phyloP scores from a whole-genome alignment of 2,329 filamentous ascomycete species.

The Hypoxylon sp. region DNA sequence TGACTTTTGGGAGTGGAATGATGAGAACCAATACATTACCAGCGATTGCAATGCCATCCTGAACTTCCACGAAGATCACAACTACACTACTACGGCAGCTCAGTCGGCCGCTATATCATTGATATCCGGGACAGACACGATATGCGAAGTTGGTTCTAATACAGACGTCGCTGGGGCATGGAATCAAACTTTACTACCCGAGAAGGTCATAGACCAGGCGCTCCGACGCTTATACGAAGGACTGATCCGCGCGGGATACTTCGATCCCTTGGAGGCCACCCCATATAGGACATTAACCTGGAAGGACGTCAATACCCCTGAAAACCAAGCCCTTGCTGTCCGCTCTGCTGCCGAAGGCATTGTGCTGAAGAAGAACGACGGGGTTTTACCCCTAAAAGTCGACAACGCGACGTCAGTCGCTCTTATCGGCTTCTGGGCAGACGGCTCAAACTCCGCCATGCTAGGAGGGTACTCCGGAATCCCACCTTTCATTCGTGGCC shows the following conservation, averaged over 20 bases:
- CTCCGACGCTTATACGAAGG: conserved; percentile 52
- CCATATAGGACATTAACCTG: conserved; percentile 45
- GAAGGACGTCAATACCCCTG: conserved; percentile 47
- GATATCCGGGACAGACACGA: conserved; percentile 54
- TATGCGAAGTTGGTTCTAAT: conserved; percentile 48
- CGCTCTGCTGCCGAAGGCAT: conserved; percentile 47
- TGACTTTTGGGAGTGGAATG: conserved; percentile 73
- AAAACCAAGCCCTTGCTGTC: conserved; percentile 44
- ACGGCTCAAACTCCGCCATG: conserved; percentile 34
- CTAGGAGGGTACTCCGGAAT: conserved; percentile 59
- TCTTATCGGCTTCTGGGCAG: conserved; percentile 47
- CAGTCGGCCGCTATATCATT: conserved; percentile 53
- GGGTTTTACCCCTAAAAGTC: conserved; percentile 41
- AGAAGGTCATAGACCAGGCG: conserved; percentile 49
- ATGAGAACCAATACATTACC: conserved; percentile 71
- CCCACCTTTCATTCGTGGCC: conserved; percentile 66
- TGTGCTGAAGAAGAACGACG: conserved; percentile 50
- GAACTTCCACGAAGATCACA: conserved; percentile 64
- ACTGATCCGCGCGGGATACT: conserved; percentile 52
- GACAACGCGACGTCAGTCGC: conserved; percentile 42
- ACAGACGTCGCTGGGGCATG: conserved; percentile 50
- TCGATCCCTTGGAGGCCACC: conserved; percentile 46
- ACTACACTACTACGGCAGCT: conserved; percentile 54
- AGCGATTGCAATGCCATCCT: conserved; percentile 74
- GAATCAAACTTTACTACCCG: conserved; percentile 48